These are phyloP conservation scores for Biscogniauxia sp. DNA, from an alignment of 2,329 filamentous ascomycete species.

Conservation along the genomic window DNA sequence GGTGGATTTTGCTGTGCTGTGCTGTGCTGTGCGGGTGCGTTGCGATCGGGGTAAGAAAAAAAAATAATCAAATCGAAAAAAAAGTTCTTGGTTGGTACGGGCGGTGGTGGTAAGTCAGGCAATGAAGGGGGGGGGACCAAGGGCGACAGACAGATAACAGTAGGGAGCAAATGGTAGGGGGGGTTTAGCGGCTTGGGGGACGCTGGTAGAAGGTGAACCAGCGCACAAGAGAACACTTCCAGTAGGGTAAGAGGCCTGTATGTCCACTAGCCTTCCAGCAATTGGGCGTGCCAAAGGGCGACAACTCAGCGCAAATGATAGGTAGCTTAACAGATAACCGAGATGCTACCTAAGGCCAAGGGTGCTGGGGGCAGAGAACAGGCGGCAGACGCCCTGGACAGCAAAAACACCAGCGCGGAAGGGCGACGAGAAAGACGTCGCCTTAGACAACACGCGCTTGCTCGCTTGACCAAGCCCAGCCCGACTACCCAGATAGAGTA, in stretches of 20 bases:
- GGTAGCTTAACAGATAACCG: neutral
- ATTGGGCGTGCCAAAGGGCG: neutral
- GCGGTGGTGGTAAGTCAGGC: constrained; percentile 22
- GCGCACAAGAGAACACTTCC: neutral
- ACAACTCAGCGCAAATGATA: neutral
- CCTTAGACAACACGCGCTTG: neutral
- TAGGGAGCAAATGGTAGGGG: neutral
- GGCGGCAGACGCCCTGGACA: too few relatives aligned
- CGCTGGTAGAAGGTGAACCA: neutral
- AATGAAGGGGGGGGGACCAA: constrained; percentile 6
- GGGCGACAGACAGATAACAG: neutral
- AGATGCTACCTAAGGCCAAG: neutral
- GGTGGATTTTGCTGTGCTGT: constrained; percentile 8
- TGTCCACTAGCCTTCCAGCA: neutral
- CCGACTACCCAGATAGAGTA: neutral
- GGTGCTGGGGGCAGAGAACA: too few relatives aligned
- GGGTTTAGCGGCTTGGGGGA: neutral
- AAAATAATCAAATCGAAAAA: neutral
- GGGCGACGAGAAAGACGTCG: neutral
- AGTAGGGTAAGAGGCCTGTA: neutral
- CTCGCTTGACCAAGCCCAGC: neutral
- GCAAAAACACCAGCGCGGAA: neutral
- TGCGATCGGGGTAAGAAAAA: constrained; percentile 31
- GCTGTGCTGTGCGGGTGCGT: constrained; percentile 11
- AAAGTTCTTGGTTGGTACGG: constrained; percentile 23